Evolutionary conservation across 2,329 filamentous ascomycete species (phyloP).

Genomic region (Colletotrichum tropicicola): DNA sequence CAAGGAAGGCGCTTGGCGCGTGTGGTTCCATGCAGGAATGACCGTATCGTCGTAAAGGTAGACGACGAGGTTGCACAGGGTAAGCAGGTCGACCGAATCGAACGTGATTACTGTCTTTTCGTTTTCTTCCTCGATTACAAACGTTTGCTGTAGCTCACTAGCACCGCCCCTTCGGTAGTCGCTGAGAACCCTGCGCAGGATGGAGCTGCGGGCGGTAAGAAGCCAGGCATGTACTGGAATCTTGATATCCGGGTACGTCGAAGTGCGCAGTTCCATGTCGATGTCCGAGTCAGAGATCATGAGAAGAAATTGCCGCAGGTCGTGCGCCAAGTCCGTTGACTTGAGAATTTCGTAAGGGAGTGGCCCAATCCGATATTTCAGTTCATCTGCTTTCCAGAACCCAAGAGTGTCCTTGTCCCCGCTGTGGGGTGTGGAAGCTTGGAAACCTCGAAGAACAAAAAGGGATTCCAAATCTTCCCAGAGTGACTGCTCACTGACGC

Average conservation of each 20-base stretch:
- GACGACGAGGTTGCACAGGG: slow-evolving; percentile 80
- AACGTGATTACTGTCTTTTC: slow-evolving; percentile 71
- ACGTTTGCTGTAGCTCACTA: slow-evolving; percentile 66
- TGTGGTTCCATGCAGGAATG: slow-evolving; percentile 88
- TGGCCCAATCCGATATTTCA: slow-evolving; percentile 62
- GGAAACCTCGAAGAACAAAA: slow-evolving; percentile 72
- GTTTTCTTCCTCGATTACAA: slow-evolving; percentile 62
- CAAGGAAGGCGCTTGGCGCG: slow-evolving; percentile 69
- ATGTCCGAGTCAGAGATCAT: slow-evolving; percentile 49
- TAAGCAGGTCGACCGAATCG: slow-evolving; percentile 76
- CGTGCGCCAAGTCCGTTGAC: slow-evolving; percentile 72
- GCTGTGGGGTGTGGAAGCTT: slow-evolving; percentile 47
- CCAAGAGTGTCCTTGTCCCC: slow-evolving; percentile 50
- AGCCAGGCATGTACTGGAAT: slow-evolving; percentile 89
- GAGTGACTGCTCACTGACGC: slow-evolving; percentile 71
- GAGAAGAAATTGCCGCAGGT: slow-evolving; percentile 61
- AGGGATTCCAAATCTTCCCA: slow-evolving; percentile 79
- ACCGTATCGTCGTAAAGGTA: slow-evolving; percentile 84
- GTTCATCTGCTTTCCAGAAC: slow-evolving; percentile 48
- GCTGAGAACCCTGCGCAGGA: slow-evolving; percentile 70
- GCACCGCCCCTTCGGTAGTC: slow-evolving; percentile 63
- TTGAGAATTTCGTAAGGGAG: slow-evolving; percentile 64
- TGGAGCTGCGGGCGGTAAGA: slow-evolving; percentile 75
- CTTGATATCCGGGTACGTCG: slow-evolving; percentile 71
- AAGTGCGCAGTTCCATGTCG: slow-evolving; percentile 59